phyloP scores from a whole-genome alignment of 2,329 filamentous ascomycete genomes.

The Knufia fluminis region DNA sequence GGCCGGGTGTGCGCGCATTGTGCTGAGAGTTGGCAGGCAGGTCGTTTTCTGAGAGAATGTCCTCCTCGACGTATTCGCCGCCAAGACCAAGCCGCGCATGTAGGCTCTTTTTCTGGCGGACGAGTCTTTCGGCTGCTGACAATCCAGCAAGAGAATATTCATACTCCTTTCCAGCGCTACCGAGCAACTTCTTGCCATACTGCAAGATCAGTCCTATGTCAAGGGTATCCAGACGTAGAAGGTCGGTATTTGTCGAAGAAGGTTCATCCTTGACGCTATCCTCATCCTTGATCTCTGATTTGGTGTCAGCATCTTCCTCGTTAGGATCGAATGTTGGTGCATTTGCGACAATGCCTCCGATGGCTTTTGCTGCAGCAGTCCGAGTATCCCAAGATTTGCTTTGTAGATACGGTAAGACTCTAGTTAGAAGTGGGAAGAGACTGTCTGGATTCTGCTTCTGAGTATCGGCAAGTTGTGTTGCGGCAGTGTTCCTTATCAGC shows the following conservation, averaged over 20 bases:
- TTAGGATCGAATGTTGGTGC: slow-evolving; percentile 85
- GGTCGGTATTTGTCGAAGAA: slow-evolving; percentile 43
- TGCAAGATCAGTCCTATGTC: slow-evolving; percentile 72
- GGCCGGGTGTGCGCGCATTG: slow-evolving; percentile 32
- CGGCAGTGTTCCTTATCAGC: slow-evolving; percentile 91
- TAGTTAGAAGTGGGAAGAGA: slow-evolving; percentile 84
- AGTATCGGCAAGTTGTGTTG: slow-evolving; percentile 92
- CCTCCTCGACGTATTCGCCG: slow-evolving; percentile 76
- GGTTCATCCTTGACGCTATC: slow-evolving; percentile 31
- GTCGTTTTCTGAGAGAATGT: slow-evolving; percentile 62
- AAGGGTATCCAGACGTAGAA: slow-evolving; percentile 63
- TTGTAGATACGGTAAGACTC: slow-evolving; percentile 88
- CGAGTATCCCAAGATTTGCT: slow-evolving; percentile 97
- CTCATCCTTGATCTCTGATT: slow-evolving; percentile 40
- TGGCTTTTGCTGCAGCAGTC: slow-evolving; percentile 83
- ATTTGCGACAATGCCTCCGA: slow-evolving; percentile 88
- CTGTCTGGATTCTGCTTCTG: slow-evolving; percentile 98
- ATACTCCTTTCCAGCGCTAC: slow-evolving; percentile 69
- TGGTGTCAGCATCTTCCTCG: slow-evolving; percentile 50
- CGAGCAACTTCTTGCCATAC: slow-evolving; percentile 72
- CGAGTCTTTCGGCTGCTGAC: slow-evolving; percentile 69
- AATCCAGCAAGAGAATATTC: slow-evolving; percentile 76
- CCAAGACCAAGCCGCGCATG: slow-evolving; percentile 71
- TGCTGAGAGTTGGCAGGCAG: slow-evolving; percentile 40
- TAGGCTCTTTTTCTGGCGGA: slow-evolving; percentile 83